Evolutionary conservation across 352 stramenopile genomes (phyloP), one percentile per base, ranked within the genome.

Genomic region (Phytopythium montanum): DNA sequence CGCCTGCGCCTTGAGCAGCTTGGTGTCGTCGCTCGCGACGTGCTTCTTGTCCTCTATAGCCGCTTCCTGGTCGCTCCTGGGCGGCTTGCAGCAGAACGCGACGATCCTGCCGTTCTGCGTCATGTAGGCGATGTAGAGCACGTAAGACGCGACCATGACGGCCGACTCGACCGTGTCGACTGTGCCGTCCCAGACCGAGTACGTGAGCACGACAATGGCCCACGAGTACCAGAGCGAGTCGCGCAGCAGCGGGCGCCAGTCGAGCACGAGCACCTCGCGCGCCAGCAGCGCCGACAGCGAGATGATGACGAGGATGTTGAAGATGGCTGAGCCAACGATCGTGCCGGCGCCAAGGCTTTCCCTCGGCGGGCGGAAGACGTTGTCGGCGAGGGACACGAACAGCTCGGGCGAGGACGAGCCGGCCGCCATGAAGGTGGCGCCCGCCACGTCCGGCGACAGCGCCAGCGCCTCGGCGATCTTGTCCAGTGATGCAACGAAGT

Each of bases 261-360:
- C 80, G 12, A 96, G 75, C 36, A 70, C 42, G 41, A 94, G 73
- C 41, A 80, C 68, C 54, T 88, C 69, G n/a, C 75, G 72, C 0
- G 82, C 67, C 26, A 94, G 69, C 41, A 92, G 60, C 31, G 80
- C 79, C 26, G 82, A 92, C n/a, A 92, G 68, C 41, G 85, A 79
- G 33, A 92, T 90, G 66, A 96, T 95, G 51, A 96, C 81, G 36
- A 90, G 69, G 60, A 95, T 91, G 55, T 90, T 92, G 60, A 96
- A 94, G 60, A 96, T 93, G 56, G 76, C 87, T 39, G 79, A 93
- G 39, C 86, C 87, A n/a, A 95, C 76, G 70, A 96, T 91, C 33
- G 86, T 92, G 39, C 83, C 83, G 45, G 95, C 69, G 44, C 81
- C 85, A 52, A 84, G 69, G 26, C 74, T 93, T 61, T 72, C 82